These are phyloP conservation scores for Isochrysis galbana DNA, from an alignment of 78 protist genomes.

Conservation along the genomic window DNA sequence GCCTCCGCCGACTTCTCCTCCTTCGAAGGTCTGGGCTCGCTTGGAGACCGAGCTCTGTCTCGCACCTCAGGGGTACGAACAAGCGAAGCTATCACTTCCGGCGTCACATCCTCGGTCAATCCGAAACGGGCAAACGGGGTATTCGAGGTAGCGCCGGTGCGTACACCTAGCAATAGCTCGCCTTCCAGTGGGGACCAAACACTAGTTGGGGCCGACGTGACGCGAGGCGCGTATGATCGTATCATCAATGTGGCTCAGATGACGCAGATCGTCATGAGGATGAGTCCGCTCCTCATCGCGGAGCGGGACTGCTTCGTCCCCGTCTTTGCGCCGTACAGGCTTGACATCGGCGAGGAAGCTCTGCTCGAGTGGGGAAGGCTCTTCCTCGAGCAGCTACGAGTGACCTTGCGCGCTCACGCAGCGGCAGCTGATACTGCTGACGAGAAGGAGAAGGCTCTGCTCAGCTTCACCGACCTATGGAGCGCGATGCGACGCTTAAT, in stretches of 20 bases:
- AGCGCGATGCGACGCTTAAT: not conserved
- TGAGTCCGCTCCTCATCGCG: not conserved
- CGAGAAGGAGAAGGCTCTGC: not conserved
- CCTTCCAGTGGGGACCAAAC: too few species aligned
- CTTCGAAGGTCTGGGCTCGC: too few species aligned
- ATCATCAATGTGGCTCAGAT: not conserved
- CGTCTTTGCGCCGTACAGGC: not conserved
- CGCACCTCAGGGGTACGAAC: too few species aligned
- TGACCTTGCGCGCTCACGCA: not conserved
- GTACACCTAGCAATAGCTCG: too few species aligned
- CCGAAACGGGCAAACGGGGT: too few species aligned
- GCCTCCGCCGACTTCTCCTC: too few species aligned
- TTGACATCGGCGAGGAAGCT: not conserved
- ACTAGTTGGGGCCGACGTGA: too few species aligned
- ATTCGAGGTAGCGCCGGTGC: too few species aligned
- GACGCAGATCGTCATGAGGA: not conserved
- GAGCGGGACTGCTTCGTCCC: not conserved
- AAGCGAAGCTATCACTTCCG: too few species aligned
- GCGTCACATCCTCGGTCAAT: too few species aligned
- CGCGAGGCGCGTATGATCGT: too few species aligned
- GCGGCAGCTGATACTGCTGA: not conserved
- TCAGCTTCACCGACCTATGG: not conserved
- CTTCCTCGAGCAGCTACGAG: not conserved
- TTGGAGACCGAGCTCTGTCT: too few species aligned
- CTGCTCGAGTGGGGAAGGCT: not conserved